Evolutionary conservation across 2,329 filamentous ascomycete genomes (phyloP).

Genomic region (Stachybotrys chartarum): DNA sequence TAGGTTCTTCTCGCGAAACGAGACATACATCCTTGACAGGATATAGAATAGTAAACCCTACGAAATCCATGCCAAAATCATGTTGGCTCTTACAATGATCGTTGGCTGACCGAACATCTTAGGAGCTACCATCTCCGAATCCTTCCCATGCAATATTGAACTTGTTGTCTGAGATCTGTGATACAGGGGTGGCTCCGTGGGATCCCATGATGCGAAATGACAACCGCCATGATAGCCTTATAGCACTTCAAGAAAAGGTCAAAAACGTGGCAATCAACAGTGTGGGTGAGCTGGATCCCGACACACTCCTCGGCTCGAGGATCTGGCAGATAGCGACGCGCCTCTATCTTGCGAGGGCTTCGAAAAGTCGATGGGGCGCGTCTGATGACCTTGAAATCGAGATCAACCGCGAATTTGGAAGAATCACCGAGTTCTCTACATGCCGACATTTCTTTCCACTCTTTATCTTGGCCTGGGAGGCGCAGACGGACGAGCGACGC

Average conservation of each 20-base stretch:
- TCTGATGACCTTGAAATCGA: conserved; percentile 10
- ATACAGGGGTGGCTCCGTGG: conserved; percentile 5
- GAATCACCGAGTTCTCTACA: conserved; percentile 1
- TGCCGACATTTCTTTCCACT: conserved; percentile 27
- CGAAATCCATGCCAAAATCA: neutral
- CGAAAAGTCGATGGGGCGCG: conserved; percentile 14
- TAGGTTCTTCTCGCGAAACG: too few species aligned
- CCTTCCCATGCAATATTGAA: conserved; percentile 8
- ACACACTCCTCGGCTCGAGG: too few species aligned
- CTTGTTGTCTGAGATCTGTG: conserved; percentile 8
- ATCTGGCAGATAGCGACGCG: conserved; percentile 10
- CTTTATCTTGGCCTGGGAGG: conserved; percentile 26
- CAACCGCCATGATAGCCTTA: conserved; percentile 6
- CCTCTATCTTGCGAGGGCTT: conserved; percentile 11
- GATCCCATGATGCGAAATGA: conserved; percentile 4
- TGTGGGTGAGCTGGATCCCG: conserved; percentile 1
- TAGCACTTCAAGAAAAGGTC: conserved; percentile 5
- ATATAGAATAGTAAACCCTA: neutral
- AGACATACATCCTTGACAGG: neutral
- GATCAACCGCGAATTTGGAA: conserved; percentile 11
- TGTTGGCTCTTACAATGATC: too few species aligned
- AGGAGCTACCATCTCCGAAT: conserved; percentile 6
- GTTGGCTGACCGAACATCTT: neutral
- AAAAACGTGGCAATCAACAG: neutral
- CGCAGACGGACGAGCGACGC: conserved; percentile 21